Base-by-base conservation (phyloP, 306 rosid species). In the Cicer pinnatifidum region DNA sequence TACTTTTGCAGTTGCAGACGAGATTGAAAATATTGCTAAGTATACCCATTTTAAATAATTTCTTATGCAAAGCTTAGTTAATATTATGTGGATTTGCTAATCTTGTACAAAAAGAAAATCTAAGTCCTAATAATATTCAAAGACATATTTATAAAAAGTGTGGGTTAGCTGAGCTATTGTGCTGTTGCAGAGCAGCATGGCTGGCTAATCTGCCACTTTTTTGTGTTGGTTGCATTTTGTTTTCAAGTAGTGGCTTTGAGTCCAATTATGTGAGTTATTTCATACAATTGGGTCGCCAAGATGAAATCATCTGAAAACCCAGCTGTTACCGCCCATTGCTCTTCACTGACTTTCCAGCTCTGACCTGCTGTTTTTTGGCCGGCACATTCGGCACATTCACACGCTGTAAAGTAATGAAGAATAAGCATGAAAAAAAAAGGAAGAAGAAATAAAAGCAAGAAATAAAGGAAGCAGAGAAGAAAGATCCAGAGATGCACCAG, bases 81-180 rank as follows among this genome's bases (percentile, higher is more conserved):
- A 66, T 47, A 56, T 28, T 62, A 63, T 65, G 43, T 44, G 68
- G 44, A 47, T 20, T 56, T 35, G 69, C 69, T 72, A 67, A 68
- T 68, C 52, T 23, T 56, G 62, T 56, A 16, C 33, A 52, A 9
- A 8, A 16, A 16, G 28, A 52, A 52, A 52, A 16, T 52, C 59
- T 52, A 16, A 52, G 33, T 23, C 33, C 33, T 19, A 52, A 52
- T 15, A 15, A 52, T 52, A 23, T 15, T 16, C 10, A 52, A 17
- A 52, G 19, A 17, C 23, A 16, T 52, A 52, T 23, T 19, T 52
- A 16, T 16, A 8, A 52, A 52, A 7, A 52, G 33, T 11, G 5
- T 16, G 10, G 23, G 59, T 23, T 52, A 8, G 59, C 59, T 52
- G 11, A 13, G 19, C 20, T 50, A n/a, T 50, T 50, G 33, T 16